Evolutionary conservation across 768 basidiomycete genomes (phyloP).

Genomic region (Scleroderma bovista): DNA sequence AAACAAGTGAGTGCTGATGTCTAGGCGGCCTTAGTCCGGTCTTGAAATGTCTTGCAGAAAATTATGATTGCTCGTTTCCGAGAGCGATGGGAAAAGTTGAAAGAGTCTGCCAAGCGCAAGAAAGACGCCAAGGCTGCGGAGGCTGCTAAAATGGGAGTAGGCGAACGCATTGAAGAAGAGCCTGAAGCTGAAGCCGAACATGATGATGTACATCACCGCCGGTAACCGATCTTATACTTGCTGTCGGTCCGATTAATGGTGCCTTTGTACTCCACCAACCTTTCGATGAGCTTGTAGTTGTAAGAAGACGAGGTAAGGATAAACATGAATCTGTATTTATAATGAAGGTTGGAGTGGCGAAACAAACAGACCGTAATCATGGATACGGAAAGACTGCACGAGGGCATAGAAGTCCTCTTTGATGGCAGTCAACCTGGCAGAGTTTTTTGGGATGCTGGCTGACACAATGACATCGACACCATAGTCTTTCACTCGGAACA

Average conservation of each 20-base stretch:
- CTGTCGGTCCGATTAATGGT: no score
- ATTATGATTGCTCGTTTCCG: conserved; percentile 77
- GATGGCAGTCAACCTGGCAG: neutral
- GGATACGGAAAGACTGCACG: neutral
- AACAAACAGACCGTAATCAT: neutral
- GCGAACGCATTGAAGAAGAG: conserved; percentile 66
- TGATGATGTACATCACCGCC: conserved; percentile 21
- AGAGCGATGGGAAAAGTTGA: conserved; percentile 86
- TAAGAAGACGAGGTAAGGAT: no score
- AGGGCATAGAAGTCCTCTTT: neutral
- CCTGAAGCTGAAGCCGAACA: conserved; percentile 61
- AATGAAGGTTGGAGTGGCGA: no score
- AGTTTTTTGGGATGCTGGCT: neutral
- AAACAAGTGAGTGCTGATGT: conserved; percentile 55
- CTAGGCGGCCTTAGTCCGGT: conserved; percentile 7
- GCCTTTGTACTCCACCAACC: no score
- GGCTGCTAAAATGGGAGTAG: conserved; percentile 38
- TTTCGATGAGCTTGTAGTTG: no score
- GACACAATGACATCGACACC: no score
- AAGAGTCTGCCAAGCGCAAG: conserved; percentile 83
- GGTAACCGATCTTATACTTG: neutral
- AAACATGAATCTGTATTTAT: no score
- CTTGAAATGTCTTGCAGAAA: conserved; percentile 47
- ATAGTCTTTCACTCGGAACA: no score
- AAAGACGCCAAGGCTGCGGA: conserved; percentile 63